Evolutionary conservation across 75 land plant genomes (phyloP), one percentile per base, ranked within the genome.

Genomic region (Pseudotsuga menziesii): DNA sequence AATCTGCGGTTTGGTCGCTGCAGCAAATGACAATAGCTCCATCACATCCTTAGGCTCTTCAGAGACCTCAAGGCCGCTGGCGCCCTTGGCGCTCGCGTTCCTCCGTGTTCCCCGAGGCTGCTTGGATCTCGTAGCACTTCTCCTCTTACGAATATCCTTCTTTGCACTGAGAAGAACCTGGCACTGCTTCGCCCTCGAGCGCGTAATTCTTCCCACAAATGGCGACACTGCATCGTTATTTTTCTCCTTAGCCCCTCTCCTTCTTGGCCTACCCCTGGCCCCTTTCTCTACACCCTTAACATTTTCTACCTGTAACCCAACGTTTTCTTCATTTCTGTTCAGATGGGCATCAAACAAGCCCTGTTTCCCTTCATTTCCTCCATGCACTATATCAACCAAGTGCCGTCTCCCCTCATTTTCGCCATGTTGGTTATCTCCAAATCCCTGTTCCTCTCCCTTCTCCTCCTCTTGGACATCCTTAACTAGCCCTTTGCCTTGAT

Each of bases 131-230:
- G 5, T 48, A 1, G 39, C 4, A 2, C 2, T 9, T 7, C 20
- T 67, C 32, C 71, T 67, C 71, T 67, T 67, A 4, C 71, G 48
- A 67, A 20, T 32, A 39, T 67, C 48, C 11, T 67, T 67, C 36
- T 63, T 16, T 39, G 44, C 22, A 36, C 71, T 67, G 71, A 67
- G 36, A 67, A 19, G 6, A 39, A 67, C 16, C 29, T 72, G 74
- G 57, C 74, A 72, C n/a, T 23, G 32, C 32, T 23, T 72, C 14
- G 74, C 74, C 56, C 56, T 22, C 9, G 74, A 54, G 7, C 74
- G 74, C 4, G 74, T 72, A 22, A 72, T 72, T 26, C 74, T 72
- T 54, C 74, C 74, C 39, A 72, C 29, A 72, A 54, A 48, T 14
- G 74, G 57, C 23, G 12, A 8, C 56, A 36, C 17, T 22, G 22